These are phyloP conservation scores for Amauroascus verrucosus DNA, from an alignment of 2,329 filamentous ascomycete genomes.

Conservation along the genomic window DNA sequence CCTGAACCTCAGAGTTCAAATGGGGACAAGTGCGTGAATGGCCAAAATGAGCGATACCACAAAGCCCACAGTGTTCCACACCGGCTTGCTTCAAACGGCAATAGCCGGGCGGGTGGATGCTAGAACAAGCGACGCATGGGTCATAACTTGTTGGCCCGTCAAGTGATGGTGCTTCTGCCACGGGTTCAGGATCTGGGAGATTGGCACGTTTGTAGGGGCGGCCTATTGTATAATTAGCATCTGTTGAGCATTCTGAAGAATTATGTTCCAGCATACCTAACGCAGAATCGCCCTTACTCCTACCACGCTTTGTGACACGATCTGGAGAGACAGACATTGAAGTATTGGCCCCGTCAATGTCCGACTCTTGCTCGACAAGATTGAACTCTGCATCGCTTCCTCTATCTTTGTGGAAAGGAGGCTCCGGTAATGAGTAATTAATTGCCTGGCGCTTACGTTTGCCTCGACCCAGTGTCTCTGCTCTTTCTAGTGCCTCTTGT, in stretches of 20 bases:
- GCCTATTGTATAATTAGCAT: slow-evolving; percentile 18
- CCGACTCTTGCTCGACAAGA: slow-evolving; percentile 18
- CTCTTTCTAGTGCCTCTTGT: slow-evolving; percentile 57
- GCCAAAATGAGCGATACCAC: slow-evolving; percentile 53
- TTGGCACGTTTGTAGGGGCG: slow-evolving; percentile 33
- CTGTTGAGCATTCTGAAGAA: too few relatives aligned
- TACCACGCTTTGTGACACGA: slow-evolving; percentile 17
- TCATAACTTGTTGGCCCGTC: slow-evolving; percentile 14
- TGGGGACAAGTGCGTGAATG: slow-evolving; percentile 49
- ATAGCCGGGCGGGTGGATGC: slow-evolving; percentile 45
- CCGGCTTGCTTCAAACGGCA: slow-evolving; percentile 53
- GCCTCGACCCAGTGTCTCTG: slow-evolving; percentile 74
- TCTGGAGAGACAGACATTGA: neutral
- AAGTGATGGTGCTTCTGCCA: neutral
- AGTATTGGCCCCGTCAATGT: slow-evolving; percentile 17
- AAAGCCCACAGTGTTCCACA: slow-evolving; percentile 53
- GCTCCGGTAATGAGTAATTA: slow-evolving; percentile 34
- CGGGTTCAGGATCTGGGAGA: slow-evolving; percentile 16
- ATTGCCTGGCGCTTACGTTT: slow-evolving; percentile 55
- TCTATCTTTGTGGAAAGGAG: slow-evolving; percentile 12
- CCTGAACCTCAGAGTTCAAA: slow-evolving; percentile 51
- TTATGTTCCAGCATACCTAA: slow-evolving; percentile 7
- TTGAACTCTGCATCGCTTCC: slow-evolving; percentile 15
- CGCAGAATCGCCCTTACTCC: neutral
- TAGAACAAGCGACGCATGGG: slow-evolving; percentile 46